Evolutionary conservation across 2,329 filamentous ascomycete species (phyloP).

Genomic region (Pyrenophora graminea): DNA sequence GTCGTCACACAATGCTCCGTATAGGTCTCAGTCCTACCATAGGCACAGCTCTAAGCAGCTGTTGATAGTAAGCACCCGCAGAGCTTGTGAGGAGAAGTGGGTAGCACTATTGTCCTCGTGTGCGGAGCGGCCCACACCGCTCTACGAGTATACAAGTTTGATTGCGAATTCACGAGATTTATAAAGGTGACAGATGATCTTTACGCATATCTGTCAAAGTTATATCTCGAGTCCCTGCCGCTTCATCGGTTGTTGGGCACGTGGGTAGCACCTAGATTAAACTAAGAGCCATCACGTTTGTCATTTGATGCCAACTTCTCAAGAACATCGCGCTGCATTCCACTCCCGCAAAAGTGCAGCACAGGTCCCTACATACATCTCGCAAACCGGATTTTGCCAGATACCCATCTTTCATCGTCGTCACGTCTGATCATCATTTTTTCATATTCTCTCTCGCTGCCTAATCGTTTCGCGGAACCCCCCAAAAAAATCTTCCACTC

Average conservation of each 20-base stretch:
- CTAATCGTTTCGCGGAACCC: too few relatives aligned
- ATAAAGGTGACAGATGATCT: constrained; percentile 7
- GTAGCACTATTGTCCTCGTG: constrained; percentile 16
- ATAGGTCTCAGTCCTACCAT: constrained; percentile 8
- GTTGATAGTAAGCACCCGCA: neutral
- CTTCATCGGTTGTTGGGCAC: constrained; percentile 16
- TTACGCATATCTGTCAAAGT: constrained; percentile 13
- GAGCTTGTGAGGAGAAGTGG: constrained; percentile 8
- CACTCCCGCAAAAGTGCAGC: neutral
- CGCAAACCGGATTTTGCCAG: constrained; percentile 4
- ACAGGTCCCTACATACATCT: neutral
- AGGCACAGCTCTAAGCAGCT: constrained; percentile 5
- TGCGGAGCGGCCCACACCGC: constrained; percentile 14
- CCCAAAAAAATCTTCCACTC: too few relatives aligned
- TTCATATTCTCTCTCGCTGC: too few relatives aligned
- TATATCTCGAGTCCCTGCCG: constrained; percentile 11
- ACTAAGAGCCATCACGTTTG: constrained; percentile 11
- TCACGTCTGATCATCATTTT: constrained; percentile 2
- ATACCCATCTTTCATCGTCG: constrained; percentile 5
- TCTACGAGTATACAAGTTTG: neutral
- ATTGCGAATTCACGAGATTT: constrained; percentile 5
- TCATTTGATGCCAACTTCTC: constrained; percentile 6
- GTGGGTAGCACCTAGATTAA: constrained; percentile 17
- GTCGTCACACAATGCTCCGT: constrained; percentile 3
- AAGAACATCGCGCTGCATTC: constrained; percentile 13